Base-by-base conservation (phyloP, 2,329 filamentous ascomycete genomes). In the Fusarium sp. region DNA sequence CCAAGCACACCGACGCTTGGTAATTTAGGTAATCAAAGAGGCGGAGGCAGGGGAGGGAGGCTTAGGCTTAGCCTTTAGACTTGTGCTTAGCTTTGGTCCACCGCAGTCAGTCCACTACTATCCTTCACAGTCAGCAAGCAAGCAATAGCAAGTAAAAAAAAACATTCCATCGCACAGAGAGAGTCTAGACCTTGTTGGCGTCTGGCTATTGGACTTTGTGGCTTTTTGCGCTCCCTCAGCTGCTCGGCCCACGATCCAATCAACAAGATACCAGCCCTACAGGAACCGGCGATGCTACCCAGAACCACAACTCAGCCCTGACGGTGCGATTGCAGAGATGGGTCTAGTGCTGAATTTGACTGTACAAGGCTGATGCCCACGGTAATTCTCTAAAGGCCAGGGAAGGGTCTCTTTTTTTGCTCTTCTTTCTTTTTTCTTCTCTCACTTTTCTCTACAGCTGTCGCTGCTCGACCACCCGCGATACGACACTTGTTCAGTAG, bases 101-200 rank as follows among this genome's bases (percentile, higher is more conserved):
- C 34, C 23, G 46, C 28, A 33, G 13, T 45, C 12, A 30, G 23
- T 58, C 12, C 18, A 49, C 4, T 23, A 23, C 23, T 4, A 23
- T 23, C 23, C 23, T 23, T 52, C n/a, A 47, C 52, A 63, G 59
- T 50, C 58, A 63, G 60, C 57, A 52, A 44, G 36, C 26, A 45
- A 38, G 18, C 36, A 52, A 38, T 38, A n/a, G 18, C 37, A 38
- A 12, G 37, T n/a, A 41, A 28, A 28, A 31, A 51, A 49, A 36
- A 26, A 36, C 33, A 28, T 45, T 45, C 11, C 42, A n/a, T 37
- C 7, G 7, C 8, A 45, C 15, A 45, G 16, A 45, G 28, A 44
- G 37, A 58, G 57, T 68, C 67, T 59, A 70, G 67, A 70, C 67
- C 67, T 11, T 18, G 53, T 44, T 59, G 50, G 66, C 66, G 66